Evolutionary conservation across 495 filamentous ascomycete genomes (phyloP).

Genomic region (Diplogelasinospora grovesii): DNA sequence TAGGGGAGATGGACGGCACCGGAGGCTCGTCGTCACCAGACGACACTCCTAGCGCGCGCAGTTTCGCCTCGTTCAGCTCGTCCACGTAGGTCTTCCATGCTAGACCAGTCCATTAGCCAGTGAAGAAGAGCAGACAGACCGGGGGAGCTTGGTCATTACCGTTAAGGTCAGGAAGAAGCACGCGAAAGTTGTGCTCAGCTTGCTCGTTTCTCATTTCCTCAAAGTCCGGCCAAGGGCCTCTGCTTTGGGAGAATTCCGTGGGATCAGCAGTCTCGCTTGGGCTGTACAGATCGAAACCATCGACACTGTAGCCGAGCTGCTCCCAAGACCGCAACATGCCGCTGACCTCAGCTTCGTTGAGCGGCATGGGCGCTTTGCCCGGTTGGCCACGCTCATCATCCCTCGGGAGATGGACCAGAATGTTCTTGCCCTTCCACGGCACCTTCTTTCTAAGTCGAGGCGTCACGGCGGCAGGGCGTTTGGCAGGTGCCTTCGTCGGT

Average conservation of each 20-base stretch:
- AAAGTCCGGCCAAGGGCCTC: slow-evolving; percentile 64
- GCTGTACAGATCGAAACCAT: slow-evolving; percentile 61
- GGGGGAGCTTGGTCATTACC: slow-evolving; percentile 29
- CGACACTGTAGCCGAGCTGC: slow-evolving; percentile 65
- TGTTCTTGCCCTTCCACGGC: slow-evolving; percentile 68
- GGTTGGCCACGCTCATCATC: slow-evolving; percentile 59
- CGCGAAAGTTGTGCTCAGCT: slow-evolving; percentile 44
- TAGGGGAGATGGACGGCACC: slow-evolving; percentile 46
- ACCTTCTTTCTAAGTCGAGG: slow-evolving; percentile 48
- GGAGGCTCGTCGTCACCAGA: slow-evolving; percentile 65
- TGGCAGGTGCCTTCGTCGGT: slow-evolving; percentile 23
- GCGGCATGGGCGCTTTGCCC: slow-evolving; percentile 50
- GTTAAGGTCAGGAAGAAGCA: slow-evolving; percentile 70
- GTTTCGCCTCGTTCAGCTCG: slow-evolving; percentile 77
- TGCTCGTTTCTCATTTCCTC: slow-evolving; percentile 51
- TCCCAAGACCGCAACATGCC: slow-evolving; percentile 65
- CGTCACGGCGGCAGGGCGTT: slow-evolving; percentile 24
- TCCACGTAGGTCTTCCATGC: slow-evolving; percentile 83
- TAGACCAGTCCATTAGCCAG: slow-evolving; percentile 25
- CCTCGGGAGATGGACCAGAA: slow-evolving; percentile 62
- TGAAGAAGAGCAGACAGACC: too few species aligned
- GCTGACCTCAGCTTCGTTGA: slow-evolving; percentile 56
- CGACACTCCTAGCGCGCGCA: slow-evolving; percentile 81
- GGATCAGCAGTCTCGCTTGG: slow-evolving; percentile 26
- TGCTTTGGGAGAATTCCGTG: slow-evolving; percentile 53